Conservation (phyloP, 225 moss, liverwort and hornwort species). For the Bryum argenteum region DNA sequence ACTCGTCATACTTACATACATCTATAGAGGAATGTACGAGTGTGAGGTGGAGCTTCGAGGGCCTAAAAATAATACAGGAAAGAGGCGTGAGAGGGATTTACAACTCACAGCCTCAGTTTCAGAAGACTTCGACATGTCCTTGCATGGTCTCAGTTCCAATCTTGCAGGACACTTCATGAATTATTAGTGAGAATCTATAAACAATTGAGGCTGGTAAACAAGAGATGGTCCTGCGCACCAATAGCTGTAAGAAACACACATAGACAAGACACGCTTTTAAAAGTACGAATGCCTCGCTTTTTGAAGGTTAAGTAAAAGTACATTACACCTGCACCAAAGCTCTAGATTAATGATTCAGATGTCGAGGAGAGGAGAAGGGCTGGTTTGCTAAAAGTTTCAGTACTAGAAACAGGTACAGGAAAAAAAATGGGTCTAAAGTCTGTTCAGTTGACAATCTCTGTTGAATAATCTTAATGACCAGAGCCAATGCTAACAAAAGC, state of each 20-base stretch:
- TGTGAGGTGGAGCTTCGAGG: background rate
- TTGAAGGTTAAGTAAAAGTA: slow-evolving; percentile 4
- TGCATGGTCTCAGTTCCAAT: slow-evolving; percentile 18
- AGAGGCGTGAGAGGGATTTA: slow-evolving; percentile 18
- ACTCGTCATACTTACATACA: background rate
- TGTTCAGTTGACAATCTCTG: slow-evolving; percentile 14
- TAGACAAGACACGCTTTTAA: background rate
- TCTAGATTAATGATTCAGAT: slow-evolving; percentile 1
- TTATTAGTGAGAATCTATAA: slow-evolving; percentile 23
- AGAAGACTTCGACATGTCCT: slow-evolving; percentile 3
- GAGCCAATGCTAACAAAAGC: slow-evolving; percentile 1
- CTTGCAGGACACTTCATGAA: slow-evolving; percentile 22
- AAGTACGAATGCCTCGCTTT: slow-evolving; percentile 20
- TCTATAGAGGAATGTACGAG: background rate
- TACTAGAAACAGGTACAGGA: slow-evolving; percentile 13
- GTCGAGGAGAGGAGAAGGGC: slow-evolving; percentile 29
- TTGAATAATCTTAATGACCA: slow-evolving; percentile 6
- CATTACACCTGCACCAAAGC: slow-evolving; percentile 32
- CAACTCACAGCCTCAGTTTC: slow-evolving; percentile 27
- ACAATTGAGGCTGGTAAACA: slow-evolving; percentile 11
- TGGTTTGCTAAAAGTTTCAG: slow-evolving; percentile 18
- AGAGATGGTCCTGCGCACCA: too few species aligned
- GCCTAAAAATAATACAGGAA: slow-evolving; percentile 9
- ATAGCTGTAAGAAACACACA: slow-evolving; percentile 5
- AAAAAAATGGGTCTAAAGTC: slow-evolving; percentile 13